Percentiles rank a stretch among this genome's conserved stretches.
Conservation (phyloP, 2,329 filamentous ascomycete species). For the Penicillium sp. region DNA sequence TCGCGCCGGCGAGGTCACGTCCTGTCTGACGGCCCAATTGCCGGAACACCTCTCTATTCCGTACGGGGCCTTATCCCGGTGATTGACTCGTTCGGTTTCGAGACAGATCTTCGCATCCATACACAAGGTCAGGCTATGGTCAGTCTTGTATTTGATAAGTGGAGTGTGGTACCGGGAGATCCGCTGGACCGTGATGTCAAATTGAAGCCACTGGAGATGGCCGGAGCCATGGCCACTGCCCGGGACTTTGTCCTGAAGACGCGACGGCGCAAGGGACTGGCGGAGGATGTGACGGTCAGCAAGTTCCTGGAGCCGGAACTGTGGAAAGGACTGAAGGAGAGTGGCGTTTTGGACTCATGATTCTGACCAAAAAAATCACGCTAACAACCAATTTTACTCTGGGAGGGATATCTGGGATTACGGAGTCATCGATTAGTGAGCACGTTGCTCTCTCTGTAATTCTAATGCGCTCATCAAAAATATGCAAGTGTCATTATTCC, state of each 20-base stretch:
- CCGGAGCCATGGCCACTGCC: constrained; percentile 82
- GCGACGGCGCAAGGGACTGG: constrained; percentile 84
- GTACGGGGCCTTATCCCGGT: constrained; percentile 90
- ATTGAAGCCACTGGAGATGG: constrained; percentile 80
- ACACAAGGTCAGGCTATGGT: constrained; percentile 91
- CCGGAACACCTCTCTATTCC: constrained; percentile 89
- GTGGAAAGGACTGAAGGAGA: constrained; percentile 83
- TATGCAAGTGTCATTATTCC: background rate
- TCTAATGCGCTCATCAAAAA: constrained; percentile 18
- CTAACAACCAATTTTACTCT: constrained; percentile 5
- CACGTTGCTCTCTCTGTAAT: constrained; percentile 18
- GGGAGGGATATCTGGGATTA: constrained; percentile 5
- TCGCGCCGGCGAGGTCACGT: constrained; percentile 88
- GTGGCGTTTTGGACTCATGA: constrained; percentile 72
- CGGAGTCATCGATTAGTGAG: constrained; percentile 13
- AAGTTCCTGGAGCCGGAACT: constrained; percentile 96
- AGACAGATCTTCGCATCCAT: constrained; percentile 94
- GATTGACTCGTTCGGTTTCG: constrained; percentile 96
- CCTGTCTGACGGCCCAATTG: constrained; percentile 87
- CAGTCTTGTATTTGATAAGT: constrained; percentile 89
- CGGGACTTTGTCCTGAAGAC: constrained; percentile 98
- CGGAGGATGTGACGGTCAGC: constrained; percentile 91
- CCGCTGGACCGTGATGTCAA: constrained; percentile 86
- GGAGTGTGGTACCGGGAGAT: constrained; percentile 94
- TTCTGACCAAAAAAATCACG: background rate